Base-by-base conservation (phyloP, 495 filamentous ascomycete species). In the Aspergillus panamensis region DNA sequence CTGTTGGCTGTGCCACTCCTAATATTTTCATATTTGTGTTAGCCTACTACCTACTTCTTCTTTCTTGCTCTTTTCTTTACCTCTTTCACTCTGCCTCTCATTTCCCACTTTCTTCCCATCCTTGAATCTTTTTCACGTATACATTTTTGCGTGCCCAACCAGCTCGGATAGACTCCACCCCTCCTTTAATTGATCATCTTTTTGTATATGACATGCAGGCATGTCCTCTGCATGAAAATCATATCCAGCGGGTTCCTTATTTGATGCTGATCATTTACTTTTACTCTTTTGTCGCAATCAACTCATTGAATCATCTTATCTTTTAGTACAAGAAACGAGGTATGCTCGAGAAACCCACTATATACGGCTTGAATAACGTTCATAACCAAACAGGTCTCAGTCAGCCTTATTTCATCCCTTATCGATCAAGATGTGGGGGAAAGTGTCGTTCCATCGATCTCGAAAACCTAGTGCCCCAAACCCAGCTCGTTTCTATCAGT, bases 401-500 rank as follows among this genome's bases (percentile, higher is more conserved):
- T 17, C 42, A 20, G 17, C 8, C 7, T 10, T 14, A 44, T 44
- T 44, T 20, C 17, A 45, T 31, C 19, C 19, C 8, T 35, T 37
- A 8, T 21, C 40, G 61, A 32, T 53, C 65, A 69, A 54, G 1
- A 81, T 81, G 78, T 81, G 76, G 76, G 69, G 70, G 45, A 78
- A 76, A 55, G 58, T 68, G 39, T 63, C 66, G 1, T 69, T 76
- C 49, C 68, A 69, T 51, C 73, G 76, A 58, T 69, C 74, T 33
- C 73, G 70, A 58, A 79, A 75, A 53, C 71, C 68, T 44, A 51
- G 81, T 51, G 75, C 74, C 55, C 72, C 42, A 68, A 73, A 13
- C 35, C 35, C 51, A 55, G 66, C 68, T 50, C 66, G 40, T 64
- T 62, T 40, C 53, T 77, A 60, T 35, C 59, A 54, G 39, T 60